Percentiles rank a stretch among this genome's conserved stretches.
These are phyloP conservation scores for Tylopilus intermedius DNA, from an alignment of 768 basidiomycete species.

Conservation along the genomic window DNA sequence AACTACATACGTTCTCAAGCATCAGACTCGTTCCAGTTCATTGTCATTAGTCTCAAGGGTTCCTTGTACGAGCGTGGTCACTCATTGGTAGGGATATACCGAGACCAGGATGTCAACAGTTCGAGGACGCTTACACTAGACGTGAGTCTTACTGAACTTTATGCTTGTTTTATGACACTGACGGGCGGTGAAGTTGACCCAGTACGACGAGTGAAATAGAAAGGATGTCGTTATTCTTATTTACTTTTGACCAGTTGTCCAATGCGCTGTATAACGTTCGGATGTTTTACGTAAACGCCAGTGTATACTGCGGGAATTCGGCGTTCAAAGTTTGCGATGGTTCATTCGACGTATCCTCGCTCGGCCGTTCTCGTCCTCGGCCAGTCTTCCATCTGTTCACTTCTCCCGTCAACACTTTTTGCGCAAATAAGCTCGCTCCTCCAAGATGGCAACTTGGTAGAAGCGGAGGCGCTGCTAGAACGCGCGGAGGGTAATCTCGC, in stretches of 20 bases:
- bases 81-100: conserved; percentile 89
- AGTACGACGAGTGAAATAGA: conserved; percentile 24
- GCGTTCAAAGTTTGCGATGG: conserved; percentile 15
- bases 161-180: conserved; percentile 2
- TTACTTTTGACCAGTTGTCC: not conserved
- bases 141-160: conserved; percentile 39
- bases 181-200: conserved; percentile 21
- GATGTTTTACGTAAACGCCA: not conserved
- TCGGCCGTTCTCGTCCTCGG: conserved; percentile 67
- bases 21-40: conserved; percentile 85
- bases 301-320: not conserved
- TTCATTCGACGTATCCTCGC: conserved; percentile 47
- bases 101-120: conserved; percentile 91
- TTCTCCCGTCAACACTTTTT: conserved; percentile 67
- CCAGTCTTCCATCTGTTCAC: conserved; percentile 53
- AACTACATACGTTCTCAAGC: conserved; percentile 87
- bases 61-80: conserved; percentile 87
- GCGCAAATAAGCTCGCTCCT: conserved; percentile 70
- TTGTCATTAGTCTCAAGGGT: conserved; percentile 95
- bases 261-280: not conserved
- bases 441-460: conserved; percentile 57
- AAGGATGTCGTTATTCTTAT: conserved; percentile 22
- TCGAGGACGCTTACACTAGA: conserved; percentile 89
- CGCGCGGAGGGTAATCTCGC: conserved; percentile 38
- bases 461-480: conserved; percentile 61